phyloP scores from a whole-genome alignment of 768 basidiomycete genomes.

The Piloderma croceum region DNA sequence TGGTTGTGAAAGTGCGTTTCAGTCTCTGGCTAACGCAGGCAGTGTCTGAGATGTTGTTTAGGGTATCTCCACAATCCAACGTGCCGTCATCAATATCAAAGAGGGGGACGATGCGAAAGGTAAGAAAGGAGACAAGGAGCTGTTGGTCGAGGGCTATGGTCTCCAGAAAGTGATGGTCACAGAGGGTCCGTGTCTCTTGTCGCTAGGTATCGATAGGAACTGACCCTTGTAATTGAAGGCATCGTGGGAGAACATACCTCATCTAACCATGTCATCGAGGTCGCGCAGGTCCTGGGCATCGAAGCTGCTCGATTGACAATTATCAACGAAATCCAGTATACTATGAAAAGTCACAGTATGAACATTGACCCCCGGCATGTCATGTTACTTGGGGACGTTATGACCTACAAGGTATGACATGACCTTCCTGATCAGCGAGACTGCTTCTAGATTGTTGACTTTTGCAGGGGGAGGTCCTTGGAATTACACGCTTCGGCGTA shows the following conservation, averaged over 20 bases:
- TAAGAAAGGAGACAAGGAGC: conserved; percentile 82
- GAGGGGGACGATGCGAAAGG: conserved; percentile 76
- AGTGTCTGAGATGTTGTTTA: no score
- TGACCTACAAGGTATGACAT: conserved; percentile 83
- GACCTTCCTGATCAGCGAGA: neutral
- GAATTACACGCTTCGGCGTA: conserved; percentile 98
- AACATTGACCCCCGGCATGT: conserved; percentile 98
- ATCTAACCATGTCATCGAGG: conserved; percentile 97
- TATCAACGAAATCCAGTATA: conserved; percentile 95
- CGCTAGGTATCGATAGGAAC: conserved; percentile 1
- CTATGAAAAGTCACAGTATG: conserved; percentile 97
- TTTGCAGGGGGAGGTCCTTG: conserved; percentile 86
- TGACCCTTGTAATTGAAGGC: conserved; percentile 44
- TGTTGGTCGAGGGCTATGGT: conserved; percentile 96
- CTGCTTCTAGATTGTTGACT: neutral
- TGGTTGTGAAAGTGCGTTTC: conserved; percentile 78
- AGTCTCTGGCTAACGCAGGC: neutral
- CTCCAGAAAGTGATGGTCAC: conserved; percentile 95
- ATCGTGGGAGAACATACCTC: conserved; percentile 89
- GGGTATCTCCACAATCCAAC: conserved; percentile 83
- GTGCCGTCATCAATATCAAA: conserved; percentile 95
- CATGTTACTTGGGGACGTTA: conserved; percentile 96
- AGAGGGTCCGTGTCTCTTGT: conserved; percentile 54
- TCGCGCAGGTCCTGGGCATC: conserved; percentile 92
- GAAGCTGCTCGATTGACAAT: conserved; percentile 93